A percentile compares a stretch with the other conserved stretches of the same genome.
These are phyloP conservation scores for Sapria himalayana DNA, from an alignment of 345 rosid genomes.

Conservation along the genomic window DNA sequence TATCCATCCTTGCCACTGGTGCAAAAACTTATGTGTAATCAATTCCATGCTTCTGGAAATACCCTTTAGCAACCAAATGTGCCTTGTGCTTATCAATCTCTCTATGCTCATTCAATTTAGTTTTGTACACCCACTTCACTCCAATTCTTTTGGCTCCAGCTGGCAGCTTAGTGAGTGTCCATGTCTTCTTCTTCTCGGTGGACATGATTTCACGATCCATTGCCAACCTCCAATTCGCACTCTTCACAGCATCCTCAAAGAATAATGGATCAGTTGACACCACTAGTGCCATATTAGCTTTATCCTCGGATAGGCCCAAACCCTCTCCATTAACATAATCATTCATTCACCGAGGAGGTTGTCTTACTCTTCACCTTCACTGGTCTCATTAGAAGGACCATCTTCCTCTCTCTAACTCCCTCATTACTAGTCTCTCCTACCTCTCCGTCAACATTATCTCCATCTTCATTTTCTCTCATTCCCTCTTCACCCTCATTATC, in stretches of 20 bases:
- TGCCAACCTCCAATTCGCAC: no score
- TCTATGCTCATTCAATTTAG: not conserved
- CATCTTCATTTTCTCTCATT: not conserved
- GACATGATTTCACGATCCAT: no score
- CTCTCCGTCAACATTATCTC: not conserved
- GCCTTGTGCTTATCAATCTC: not conserved
- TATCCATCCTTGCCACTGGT: no score
- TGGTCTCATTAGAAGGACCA: not conserved
- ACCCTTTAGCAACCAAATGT: not conserved
- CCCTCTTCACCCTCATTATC: not conserved
- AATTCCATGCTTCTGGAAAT: no score
- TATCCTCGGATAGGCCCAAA: no score
- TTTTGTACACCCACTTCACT: constrained; percentile 3
- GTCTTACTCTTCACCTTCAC: not conserved
- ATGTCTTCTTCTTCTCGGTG: not conserved
- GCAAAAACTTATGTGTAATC: no score
- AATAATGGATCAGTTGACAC: not conserved
- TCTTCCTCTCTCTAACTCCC: not conserved
- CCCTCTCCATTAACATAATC: not conserved
- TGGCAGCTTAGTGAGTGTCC: not conserved
- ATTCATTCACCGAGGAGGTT: not conserved
- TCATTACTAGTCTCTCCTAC: constrained; percentile 1
- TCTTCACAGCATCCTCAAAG: not conserved
- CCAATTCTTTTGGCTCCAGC: not conserved
- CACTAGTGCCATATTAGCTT: no score